phyloP scores from a whole-genome alignment of 306 rosid species.

The Trifolium fragiferum region DNA sequence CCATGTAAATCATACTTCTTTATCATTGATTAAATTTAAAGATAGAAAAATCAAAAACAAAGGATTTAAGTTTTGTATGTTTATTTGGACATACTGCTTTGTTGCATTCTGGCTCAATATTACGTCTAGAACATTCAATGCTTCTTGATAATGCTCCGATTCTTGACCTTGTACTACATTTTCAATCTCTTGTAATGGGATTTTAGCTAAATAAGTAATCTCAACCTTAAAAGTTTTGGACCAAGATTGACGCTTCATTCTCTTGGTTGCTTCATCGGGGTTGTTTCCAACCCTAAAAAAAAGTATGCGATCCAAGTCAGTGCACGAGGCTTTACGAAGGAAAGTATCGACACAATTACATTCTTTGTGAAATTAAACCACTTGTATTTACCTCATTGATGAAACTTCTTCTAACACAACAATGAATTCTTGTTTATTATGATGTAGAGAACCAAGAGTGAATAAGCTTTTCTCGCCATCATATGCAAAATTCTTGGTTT shows the following conservation, averaged over 20 bases:
- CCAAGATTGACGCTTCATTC: slow-evolving; percentile 37
- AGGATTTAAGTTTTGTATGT: too few species aligned
- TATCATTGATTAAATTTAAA: background rate
- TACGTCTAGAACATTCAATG: slow-evolving; percentile 49
- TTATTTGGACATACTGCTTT: slow-evolving; percentile 46
- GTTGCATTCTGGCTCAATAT: slow-evolving; percentile 56
- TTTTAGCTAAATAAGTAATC: slow-evolving; percentile 41
- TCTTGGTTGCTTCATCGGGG: slow-evolving; percentile 34
- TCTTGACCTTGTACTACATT: slow-evolving; percentile 47
- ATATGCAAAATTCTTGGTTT: slow-evolving; percentile 40
- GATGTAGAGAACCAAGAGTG: slow-evolving; percentile 40
- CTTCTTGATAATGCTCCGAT: slow-evolving; percentile 46
- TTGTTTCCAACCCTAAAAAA: slow-evolving; percentile 34
- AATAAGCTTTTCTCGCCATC: slow-evolving; percentile 54
- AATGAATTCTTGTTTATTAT: slow-evolving; percentile 21
- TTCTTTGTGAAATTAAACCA: background rate
- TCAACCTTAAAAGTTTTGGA: slow-evolving; percentile 45
- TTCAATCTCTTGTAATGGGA: slow-evolving; percentile 49
- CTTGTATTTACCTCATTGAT: slow-evolving; percentile 37
- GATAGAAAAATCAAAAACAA: background rate
- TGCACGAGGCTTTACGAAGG: background rate
- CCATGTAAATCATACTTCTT: background rate
- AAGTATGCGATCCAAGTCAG: background rate
- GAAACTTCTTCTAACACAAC: slow-evolving; percentile 47
- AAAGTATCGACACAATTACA: background rate